These are phyloP conservation scores for Xylaria castorea DNA, from an alignment of 495 filamentous ascomycete genomes.

Conservation along the genomic window DNA sequence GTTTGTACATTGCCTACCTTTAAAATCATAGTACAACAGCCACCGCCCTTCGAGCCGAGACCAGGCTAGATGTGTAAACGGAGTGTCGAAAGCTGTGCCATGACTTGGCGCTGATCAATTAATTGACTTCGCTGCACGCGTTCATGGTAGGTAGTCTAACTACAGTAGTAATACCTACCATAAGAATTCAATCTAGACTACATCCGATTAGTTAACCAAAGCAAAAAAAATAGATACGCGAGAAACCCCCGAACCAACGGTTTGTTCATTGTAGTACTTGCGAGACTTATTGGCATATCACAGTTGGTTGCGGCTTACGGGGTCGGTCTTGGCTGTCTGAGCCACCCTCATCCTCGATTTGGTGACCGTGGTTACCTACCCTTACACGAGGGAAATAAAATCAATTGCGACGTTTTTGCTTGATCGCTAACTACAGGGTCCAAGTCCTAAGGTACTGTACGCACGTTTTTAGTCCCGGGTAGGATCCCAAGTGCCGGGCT, in stretches of 20 bases:
- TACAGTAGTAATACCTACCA: too few species aligned
- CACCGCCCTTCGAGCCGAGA: constrained; percentile 9
- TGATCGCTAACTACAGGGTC: neutral
- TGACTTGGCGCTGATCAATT: constrained; percentile 3
- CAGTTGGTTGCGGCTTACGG: constrained; percentile 6
- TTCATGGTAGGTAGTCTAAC: neutral
- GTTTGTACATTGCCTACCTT: neutral
- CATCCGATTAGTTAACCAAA: too few species aligned
- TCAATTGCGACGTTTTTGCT: neutral
- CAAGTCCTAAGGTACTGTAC: neutral
- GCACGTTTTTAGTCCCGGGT: constrained; percentile 5
- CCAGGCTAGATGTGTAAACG: too few species aligned
- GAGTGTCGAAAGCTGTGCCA: constrained; percentile 6
- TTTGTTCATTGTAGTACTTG: neutral
- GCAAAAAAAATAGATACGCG: neutral
- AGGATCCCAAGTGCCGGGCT: neutral
- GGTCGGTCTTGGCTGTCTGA: constrained; percentile 18
- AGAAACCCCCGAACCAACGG: neutral
- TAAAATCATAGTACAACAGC: neutral
- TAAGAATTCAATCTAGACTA: too few species aligned
- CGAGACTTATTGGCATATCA: neutral
- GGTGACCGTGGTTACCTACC: neutral
- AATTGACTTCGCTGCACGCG: neutral
- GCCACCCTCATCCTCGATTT: neutral
- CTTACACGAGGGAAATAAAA: neutral